Percentiles rank a stretch among this genome's conserved stretches.
Evolutionary conservation across 345 rosid genomes (phyloP).

Genomic region (Cardamine chenopodiifolia): DNA sequence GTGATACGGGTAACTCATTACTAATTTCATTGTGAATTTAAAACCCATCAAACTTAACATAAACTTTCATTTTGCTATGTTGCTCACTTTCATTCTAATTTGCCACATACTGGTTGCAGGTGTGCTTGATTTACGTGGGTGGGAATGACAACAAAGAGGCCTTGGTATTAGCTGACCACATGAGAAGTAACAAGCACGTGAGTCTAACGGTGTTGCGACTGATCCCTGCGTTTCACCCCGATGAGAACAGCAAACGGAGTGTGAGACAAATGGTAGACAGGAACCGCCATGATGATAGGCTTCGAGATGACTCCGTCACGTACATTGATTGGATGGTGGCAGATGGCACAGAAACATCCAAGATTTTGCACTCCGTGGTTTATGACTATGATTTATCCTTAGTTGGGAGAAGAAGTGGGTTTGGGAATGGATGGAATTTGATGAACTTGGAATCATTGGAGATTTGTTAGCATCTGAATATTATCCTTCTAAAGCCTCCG

Average conservation of each 20-base stretch:
- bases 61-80: too few relatives aligned
- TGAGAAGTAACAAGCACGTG: conserved; percentile 40
- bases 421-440: conserved; percentile 59
- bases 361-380: conserved; percentile 42
- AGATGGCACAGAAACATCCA: conserved; percentile 48
- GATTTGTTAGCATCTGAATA: conserved; percentile 68
- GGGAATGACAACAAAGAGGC: conserved; percentile 71
- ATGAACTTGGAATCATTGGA: conserved; percentile 65
- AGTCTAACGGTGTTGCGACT: conserved; percentile 44
- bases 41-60: too few relatives aligned
- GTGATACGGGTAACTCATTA: too few relatives aligned
- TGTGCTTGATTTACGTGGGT: conserved; percentile 54
- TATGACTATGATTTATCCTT: conserved; percentile 48
- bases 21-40: too few relatives aligned
- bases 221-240: background rate
- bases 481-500: conserved; percentile 46
- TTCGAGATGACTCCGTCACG: background rate
- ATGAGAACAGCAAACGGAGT: conserved; percentile 29
- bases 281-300: background rate
- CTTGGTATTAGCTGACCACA: conserved; percentile 50
- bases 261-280: conserved; percentile 30
- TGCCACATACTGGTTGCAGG: background rate
- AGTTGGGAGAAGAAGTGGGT: conserved; percentile 54
- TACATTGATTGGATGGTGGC: conserved; percentile 41
- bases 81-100: too few relatives aligned